Base-by-base conservation (phyloP, 2,329 filamentous ascomycete species). In the Aspergillus pseudoviridinutans region DNA sequence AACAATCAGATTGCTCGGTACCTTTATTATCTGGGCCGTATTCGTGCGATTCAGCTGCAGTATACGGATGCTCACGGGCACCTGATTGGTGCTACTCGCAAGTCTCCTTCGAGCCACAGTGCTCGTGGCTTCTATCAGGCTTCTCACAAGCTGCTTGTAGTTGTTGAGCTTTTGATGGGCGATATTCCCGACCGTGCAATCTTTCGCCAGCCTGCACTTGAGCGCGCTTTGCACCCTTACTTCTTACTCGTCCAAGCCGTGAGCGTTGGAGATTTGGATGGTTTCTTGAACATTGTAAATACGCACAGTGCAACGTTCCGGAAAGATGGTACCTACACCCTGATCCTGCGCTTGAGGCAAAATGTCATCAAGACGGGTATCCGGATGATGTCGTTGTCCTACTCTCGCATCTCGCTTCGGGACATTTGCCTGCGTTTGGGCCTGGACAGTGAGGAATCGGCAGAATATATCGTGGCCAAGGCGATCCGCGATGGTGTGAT, bases 291-390 rank as follows among this genome's bases (percentile, higher is more conserved):
- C 64, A 87, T 89, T 49, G 92, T 97, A 60, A 88, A 89, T 67
- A 84, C 87, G 51, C 87, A 96, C 72, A 87, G 88, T 57, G 86
- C 90, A 49, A 88, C 87, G 10, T 99, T 97, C 87, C 89, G 91
- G 70, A 88, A 89, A 64, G 94, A 99, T 73, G 91, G 91, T 57
- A 97, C 93, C 22, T 97, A 97, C 80, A 96, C 92, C 10, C 83
- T 99, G 57, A 95, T 97, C 68, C 84, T 97, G 62, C 92, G 94
- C 61, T 83, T 99, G 61, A 88, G 94, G 67, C 94, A 99, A 78
- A 99, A 99, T 72, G 94, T 99, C 71, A 97, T 99, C 85, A 96
- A 96, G 82, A 99, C 94, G 3, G 94, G 94, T 64, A 96, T 99
- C 63, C 91, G 94, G 66, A 97, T 97, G 92, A 96, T 99, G 86